Percentiles rank a stretch among this genome's conserved stretches.
Evolutionary conservation across 179 eudicot genomes (phyloP).

Genomic region (Amaranthus tricolor): DNA sequence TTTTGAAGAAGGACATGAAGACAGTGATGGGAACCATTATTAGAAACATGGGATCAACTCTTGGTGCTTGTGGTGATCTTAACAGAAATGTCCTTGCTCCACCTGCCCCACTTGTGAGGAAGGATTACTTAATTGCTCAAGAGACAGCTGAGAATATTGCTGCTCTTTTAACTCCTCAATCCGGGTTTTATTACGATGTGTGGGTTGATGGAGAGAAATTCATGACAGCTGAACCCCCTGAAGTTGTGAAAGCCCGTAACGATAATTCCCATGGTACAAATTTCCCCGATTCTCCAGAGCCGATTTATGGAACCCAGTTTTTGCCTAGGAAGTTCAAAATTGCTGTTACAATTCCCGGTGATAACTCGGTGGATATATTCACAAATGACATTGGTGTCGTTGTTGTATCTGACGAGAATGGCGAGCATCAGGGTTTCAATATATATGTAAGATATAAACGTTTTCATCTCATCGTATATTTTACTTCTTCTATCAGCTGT

Average conservation of each 20-base stretch:
- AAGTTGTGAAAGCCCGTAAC: conserved; percentile 85
- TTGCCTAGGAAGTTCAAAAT: conserved; percentile 93
- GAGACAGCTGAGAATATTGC: conserved; percentile 94
- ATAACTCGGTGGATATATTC: conserved; percentile 88
- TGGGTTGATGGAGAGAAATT: conserved; percentile 98
- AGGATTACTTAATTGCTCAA: conserved; percentile 90
- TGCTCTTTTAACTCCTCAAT: conserved; percentile 87
- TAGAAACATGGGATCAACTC: conserved; percentile 90
- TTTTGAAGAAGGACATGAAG: conserved; percentile 83
- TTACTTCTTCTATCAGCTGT: not conserved
- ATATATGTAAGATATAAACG: conserved; percentile 59
- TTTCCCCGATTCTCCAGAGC: conserved; percentile 91
- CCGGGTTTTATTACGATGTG: conserved; percentile 97
- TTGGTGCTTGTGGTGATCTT: conserved; percentile 98
- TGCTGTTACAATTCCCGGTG: conserved; percentile 95
- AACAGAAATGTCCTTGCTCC: conserved; percentile 98
- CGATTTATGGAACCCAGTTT: conserved; percentile 98
- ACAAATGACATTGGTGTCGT: conserved; percentile 95
- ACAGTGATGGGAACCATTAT: conserved; percentile 93
- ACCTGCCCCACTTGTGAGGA: conserved; percentile 76
- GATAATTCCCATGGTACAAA: conserved; percentile 97
- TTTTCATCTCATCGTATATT: not conserved
- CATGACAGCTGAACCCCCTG: conserved; percentile 92
- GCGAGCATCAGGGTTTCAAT: conserved; percentile 92
- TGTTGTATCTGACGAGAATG: conserved; percentile 76